Evolutionary conservation across 495 filamentous ascomycete species (phyloP), one percentile per base, ranked within the genome.

Genomic region (Parachaetomium inaequale): DNA sequence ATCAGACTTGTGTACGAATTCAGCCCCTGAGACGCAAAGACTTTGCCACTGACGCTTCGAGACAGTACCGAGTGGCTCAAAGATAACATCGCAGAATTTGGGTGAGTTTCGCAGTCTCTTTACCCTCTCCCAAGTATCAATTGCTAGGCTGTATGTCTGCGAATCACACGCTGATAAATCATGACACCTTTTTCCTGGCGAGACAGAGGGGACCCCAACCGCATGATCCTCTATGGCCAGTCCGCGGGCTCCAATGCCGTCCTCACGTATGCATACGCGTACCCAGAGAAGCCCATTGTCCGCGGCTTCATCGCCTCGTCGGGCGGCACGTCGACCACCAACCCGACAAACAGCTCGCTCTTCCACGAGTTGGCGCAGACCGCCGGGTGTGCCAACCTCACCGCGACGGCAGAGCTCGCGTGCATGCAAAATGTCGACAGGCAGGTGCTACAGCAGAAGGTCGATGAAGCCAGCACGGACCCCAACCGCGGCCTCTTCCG

Each of bases 81-180:
- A 8, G 71, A 75, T 21, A 85, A 86, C 65, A 81, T 85, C 52
- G 73, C 70, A 63, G 77, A 64, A 7, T 87, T 87, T 65, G 84
- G 84, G 50, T 79, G 75, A 21, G 75, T 77, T 56, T 66, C 69
- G 1, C 2, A 15, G 25, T 3, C 25, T 28, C 46, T 14, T 49
- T 11, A 14, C 46, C 12, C 4, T 49, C 23, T 14, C 25, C 10
- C 4, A 14, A 6, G 32, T 11, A 34, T 47, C n/a, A 26, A 49
- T 17, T 21, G 21, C 42, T n/a, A n/a, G n/a, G n/a, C n/a, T n/a
- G n/a, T n/a, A n/a, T n/a, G n/a, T n/a, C n/a, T n/a, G n/a, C n/a
- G n/a, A n/a, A n/a, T n/a, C n/a, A n/a, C n/a, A n/a, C n/a, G n/a
- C n/a, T n/a, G n/a, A n/a, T n/a, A n/a, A n/a, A n/a, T n/a, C n/a